These are phyloP conservation scores for Mycena filopes DNA, from an alignment of 768 basidiomycete genomes.

Conservation along the genomic window DNA sequence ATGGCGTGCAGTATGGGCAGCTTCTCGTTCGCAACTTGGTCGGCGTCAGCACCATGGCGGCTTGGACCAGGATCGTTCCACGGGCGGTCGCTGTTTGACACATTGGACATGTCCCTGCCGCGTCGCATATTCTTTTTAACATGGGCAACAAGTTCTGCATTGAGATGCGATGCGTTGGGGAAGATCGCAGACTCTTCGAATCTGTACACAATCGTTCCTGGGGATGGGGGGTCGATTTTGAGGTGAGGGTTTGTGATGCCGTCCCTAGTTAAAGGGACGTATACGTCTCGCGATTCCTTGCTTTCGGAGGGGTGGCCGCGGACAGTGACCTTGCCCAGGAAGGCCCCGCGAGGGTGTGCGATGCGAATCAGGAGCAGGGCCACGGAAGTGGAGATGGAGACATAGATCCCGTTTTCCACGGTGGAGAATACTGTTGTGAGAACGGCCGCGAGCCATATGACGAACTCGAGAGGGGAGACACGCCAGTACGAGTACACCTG, in stretches of 20 bases:
- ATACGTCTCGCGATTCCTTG: constrained; percentile 75
- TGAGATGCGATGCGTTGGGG: constrained; percentile 78
- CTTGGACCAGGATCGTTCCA: constrained; percentile 95
- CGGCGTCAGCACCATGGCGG: constrained; percentile 55
- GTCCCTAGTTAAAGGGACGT: constrained; percentile 75
- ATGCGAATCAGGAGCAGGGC: constrained; percentile 86
- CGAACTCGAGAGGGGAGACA: constrained; percentile 90
- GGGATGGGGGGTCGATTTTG: constrained; percentile 79
- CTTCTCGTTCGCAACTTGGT: constrained; percentile 59
- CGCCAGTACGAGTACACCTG: constrained; percentile 93
- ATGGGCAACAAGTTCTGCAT: constrained; percentile 80
- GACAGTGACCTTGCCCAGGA: constrained; percentile 88
- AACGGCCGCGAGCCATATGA: constrained; percentile 90
- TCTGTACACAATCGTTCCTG: constrained; percentile 92
- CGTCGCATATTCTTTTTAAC: constrained; percentile 82
- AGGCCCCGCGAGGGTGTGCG: constrained; percentile 88
- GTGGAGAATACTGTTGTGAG: constrained; percentile 92
- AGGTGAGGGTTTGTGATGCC: constrained; percentile 75
- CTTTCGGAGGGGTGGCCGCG: constrained; percentile 49
- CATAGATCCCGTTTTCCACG: constrained; percentile 94
- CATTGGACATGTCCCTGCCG: constrained; percentile 75
- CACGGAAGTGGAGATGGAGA: constrained; percentile 82
- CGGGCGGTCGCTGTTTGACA: constrained; percentile 77
- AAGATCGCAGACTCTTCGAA: constrained; percentile 92
- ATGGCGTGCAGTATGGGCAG: constrained; percentile 84